Percentiles rank a stretch among this genome's conserved stretches.
Evolutionary conservation across 1,284 basidiomycete genomes (phyloP).

Genomic region (Hypsizygus ulmarius): DNA sequence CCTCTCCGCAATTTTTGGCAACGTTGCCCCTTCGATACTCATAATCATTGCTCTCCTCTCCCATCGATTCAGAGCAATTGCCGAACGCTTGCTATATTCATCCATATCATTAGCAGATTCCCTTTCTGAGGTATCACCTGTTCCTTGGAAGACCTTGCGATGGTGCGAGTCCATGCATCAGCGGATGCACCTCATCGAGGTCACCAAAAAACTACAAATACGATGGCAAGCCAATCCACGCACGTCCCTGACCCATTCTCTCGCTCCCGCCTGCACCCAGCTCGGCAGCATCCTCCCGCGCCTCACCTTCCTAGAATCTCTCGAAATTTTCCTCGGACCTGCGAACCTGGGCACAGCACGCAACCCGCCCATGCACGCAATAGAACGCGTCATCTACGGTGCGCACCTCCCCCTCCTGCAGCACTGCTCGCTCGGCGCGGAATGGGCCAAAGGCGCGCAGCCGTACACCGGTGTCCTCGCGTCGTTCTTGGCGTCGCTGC

Average conservation of each 20-base stretch:
- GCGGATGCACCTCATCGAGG: conserved; percentile 44
- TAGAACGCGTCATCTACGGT: conserved; percentile 38
- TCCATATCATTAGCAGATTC: conserved; percentile 47
- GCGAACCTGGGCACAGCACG: conserved; percentile 30
- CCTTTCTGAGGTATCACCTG: conserved; percentile 40
- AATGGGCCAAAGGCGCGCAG: conserved; percentile 41
- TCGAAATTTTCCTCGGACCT: conserved; percentile 55
- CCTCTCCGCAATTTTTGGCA: conserved; percentile 47
- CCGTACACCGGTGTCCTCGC: conserved; percentile 41
- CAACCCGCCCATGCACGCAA: conserved; percentile 33
- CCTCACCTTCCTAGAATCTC: conserved; percentile 45
- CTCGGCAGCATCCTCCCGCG: conserved; percentile 37
- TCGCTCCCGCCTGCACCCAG: conserved; percentile 32
- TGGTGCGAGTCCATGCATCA: conserved; percentile 53
- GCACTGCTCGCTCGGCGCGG: conserved; percentile 50
- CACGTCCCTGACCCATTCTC: conserved; percentile 28
- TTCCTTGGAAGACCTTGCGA: conserved; percentile 43
- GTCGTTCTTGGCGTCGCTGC: conserved; percentile 42
- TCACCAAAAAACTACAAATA: conserved; percentile 46
- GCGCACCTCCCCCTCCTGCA: conserved; percentile 41
- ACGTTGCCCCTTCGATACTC: conserved; percentile 42
- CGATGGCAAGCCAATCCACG: conserved; percentile 47
- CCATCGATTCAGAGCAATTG: conserved; percentile 49
- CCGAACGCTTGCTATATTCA: conserved; percentile 57
- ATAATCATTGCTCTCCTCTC: conserved; percentile 43